These are phyloP conservation scores for Choiromyces venosus DNA, from an alignment of 495 filamentous ascomycete genomes.

Conservation along the genomic window DNA sequence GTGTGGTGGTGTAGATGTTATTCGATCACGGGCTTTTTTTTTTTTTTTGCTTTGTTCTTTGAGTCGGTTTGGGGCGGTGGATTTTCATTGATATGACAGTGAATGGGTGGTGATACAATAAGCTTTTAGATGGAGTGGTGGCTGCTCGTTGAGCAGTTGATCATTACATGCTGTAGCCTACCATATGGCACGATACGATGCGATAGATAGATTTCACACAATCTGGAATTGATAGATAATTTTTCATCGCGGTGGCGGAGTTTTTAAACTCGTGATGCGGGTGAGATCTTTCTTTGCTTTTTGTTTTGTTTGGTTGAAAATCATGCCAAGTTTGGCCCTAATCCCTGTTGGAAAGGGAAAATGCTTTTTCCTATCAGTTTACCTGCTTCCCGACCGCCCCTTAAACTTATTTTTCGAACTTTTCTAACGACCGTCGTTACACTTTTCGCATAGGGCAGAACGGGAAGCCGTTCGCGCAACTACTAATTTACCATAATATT, in stretches of 20 bases:
- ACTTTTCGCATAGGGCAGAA: not conserved
- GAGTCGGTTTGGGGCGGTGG: not conserved
- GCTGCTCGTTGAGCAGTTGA: not conserved
- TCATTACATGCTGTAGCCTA: no score
- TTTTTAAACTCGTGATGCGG: no score
- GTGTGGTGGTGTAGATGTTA: not conserved
- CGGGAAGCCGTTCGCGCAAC: not conserved
- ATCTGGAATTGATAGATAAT: not conserved
- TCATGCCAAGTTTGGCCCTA: no score
- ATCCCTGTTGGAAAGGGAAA: not conserved
- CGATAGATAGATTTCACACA: not conserved
- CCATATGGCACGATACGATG: no score
- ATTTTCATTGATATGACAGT: not conserved
- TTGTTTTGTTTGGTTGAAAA: not conserved
- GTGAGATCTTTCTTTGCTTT: not conserved
- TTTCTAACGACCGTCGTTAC: not conserved
- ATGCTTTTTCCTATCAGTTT: not conserved
- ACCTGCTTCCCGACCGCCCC: not conserved
- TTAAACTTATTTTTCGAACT: not conserved
- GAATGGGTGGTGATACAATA: not conserved
- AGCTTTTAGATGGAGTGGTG: not conserved
- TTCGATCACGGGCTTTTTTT: not conserved
- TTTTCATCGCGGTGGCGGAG: not conserved
- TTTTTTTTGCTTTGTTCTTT: constrained; percentile 2
- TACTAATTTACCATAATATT: not conserved